phyloP scores from a whole-genome alignment of 768 basidiomycete species.

The Serendipita sp. region DNA sequence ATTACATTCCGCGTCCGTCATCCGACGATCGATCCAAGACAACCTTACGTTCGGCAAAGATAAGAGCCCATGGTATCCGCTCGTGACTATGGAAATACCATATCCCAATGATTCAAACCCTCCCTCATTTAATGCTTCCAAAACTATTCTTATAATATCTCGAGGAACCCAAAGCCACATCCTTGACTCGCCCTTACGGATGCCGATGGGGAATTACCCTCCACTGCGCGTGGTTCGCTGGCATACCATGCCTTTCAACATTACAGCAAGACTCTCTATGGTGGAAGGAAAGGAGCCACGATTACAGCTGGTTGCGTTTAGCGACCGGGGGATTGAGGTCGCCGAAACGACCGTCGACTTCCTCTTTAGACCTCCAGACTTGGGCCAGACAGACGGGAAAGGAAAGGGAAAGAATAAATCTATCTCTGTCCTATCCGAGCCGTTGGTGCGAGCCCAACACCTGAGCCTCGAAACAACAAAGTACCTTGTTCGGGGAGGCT shows the following conservation, averaged over 20 bases:
- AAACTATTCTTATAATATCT: conserved; percentile 47
- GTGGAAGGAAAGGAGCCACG: conserved; percentile 24
- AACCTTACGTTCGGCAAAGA: conserved; percentile 25
- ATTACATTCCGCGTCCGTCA: conserved; percentile 19
- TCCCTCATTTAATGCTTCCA: conserved; percentile 16
- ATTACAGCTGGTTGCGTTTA: conserved; percentile 53
- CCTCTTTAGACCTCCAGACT: conserved; percentile 33
- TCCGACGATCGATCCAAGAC: conserved; percentile 28
- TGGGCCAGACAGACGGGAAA: conserved; percentile 9
- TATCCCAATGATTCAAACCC: conserved; percentile 15
- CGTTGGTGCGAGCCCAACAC: conserved; percentile 34
- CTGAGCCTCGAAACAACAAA: conserved; percentile 46
- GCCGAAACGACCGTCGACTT: conserved; percentile 29
- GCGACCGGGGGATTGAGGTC: conserved; percentile 56
- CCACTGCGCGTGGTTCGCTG: conserved; percentile 43
- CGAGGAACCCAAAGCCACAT: conserved; percentile 53
- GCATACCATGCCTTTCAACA: conserved; percentile 38
- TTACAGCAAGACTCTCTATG: conserved; percentile 35
- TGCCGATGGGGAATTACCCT: conserved; percentile 26
- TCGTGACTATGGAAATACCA: conserved; percentile 32
- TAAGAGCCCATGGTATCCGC: conserved; percentile 32
- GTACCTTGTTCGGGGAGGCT: conserved; percentile 38
- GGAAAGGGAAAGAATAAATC: conserved; percentile 28
- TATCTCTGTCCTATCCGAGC: conserved; percentile 21
- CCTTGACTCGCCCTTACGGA: conserved; percentile 48